Percentiles rank a stretch among this genome's conserved stretches.
Evolutionary conservation across 73 alveolate genomes (phyloP).

Genomic region (Tetrahymena elliotti): DNA sequence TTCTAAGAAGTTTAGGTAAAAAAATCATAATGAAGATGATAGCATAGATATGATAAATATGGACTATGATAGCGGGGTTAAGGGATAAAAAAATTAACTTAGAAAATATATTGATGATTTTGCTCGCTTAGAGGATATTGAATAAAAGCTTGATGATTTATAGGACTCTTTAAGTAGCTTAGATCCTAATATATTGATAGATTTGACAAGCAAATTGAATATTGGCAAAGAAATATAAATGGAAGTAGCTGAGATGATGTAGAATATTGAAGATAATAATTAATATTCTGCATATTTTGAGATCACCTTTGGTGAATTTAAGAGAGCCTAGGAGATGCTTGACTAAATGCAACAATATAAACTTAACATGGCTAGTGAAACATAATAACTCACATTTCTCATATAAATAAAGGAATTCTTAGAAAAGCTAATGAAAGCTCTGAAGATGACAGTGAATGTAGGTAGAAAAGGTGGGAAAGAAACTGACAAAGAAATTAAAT

Average conservation of each 20-base stretch:
- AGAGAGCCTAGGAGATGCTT: background rate
- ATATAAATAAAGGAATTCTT: background rate
- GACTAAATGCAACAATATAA: background rate
- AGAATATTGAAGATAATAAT: background rate
- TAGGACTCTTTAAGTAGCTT: background rate
- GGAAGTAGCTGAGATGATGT: background rate
- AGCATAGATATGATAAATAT: background rate
- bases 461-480: background rate
- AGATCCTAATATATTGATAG: background rate
- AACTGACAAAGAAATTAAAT: background rate
- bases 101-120: background rate
- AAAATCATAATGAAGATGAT: background rate
- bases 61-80: background rate
- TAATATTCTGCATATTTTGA: background rate
- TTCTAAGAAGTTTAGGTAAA: background rate
- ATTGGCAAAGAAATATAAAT: background rate
- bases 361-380: background rate
- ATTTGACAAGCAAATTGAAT: background rate
- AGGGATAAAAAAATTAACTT: background rate
- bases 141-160: background rate
- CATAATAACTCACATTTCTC: background rate
- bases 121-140: background rate
- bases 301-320: background rate
- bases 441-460: background rate
- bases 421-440: background rate